Conservation (phyloP, 2,329 filamentous ascomycete genomes). For the Emergomyces pasteurianus region DNA sequence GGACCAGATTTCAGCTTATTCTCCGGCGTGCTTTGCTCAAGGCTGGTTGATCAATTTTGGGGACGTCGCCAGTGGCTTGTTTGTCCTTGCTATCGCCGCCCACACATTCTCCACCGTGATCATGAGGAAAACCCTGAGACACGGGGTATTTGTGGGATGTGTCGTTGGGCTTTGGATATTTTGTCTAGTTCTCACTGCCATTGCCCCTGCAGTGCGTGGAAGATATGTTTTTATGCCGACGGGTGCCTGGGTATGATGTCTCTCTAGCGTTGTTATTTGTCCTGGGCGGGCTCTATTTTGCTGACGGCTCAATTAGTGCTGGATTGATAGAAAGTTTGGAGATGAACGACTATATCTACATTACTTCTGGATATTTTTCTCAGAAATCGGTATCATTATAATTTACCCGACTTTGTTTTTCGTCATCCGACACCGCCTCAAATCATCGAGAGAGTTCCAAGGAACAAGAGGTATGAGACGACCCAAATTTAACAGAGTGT, state of each 20-base stretch:
- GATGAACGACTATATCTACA: conserved; percentile 37
- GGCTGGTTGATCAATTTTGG: conserved; percentile 41
- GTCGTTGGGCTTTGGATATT: conserved; percentile 36
- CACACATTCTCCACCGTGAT: conserved; percentile 41
- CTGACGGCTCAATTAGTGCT: conserved; percentile 26
- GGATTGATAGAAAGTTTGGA: conserved; percentile 33
- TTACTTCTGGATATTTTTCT: conserved; percentile 43
- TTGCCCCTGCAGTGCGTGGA: neutral
- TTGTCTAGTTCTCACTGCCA: conserved; percentile 31
- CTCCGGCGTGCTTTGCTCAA: conserved; percentile 38
- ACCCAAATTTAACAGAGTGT: conserved; percentile 22
- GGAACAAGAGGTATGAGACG: neutral
- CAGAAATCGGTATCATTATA: conserved; percentile 38
- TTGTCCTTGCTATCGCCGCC: conserved; percentile 41
- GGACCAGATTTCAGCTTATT: conserved; percentile 33
- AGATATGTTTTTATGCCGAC: neutral
- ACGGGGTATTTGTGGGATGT: conserved; percentile 30
- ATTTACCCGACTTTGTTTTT: conserved; percentile 39
- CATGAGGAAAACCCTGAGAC: conserved; percentile 33
- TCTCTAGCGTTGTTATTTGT: neutral
- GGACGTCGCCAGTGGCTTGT: conserved; percentile 39
- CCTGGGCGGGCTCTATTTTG: no score
- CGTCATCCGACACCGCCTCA: conserved; percentile 34
- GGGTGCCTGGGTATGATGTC: neutral
- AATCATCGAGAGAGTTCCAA: conserved; percentile 23